Conservation (phyloP, 306 rosid genomes). For the Aeschynomene evenia region DNA sequence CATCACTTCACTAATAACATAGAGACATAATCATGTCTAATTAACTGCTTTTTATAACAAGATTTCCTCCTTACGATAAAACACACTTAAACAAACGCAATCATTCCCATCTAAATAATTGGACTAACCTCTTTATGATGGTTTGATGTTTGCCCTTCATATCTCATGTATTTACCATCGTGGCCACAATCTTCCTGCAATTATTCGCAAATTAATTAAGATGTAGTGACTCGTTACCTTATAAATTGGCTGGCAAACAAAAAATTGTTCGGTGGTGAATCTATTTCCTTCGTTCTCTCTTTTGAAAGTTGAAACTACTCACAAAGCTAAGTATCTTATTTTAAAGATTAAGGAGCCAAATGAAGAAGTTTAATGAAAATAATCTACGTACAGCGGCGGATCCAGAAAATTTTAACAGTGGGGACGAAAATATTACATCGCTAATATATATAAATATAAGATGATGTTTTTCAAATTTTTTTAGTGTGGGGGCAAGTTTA, state of each 20-base stretch:
- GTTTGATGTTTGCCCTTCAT: neutral
- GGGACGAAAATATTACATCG: too few relatives aligned
- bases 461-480: too few relatives aligned
- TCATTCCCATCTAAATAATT: slow-evolving; percentile 18
- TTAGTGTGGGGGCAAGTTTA: too few relatives aligned
- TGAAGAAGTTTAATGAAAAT: neutral
- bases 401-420: too few relatives aligned
- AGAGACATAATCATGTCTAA: slow-evolving; percentile 42
- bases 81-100: slow-evolving; percentile 19
- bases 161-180: neutral
- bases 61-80: neutral
- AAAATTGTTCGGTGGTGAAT: slow-evolving; percentile 23
- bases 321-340: neutral
- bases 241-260: neutral
- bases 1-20: slow-evolving; percentile 35
- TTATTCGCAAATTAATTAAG: slow-evolving; percentile 6
- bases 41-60: slow-evolving; percentile 32
- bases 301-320: neutral
- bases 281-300: slow-evolving; percentile 25
- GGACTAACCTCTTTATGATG: neutral
- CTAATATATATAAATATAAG: too few relatives aligned
- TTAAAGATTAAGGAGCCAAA: neutral
- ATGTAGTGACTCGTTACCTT: slow-evolving; percentile 37
- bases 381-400: too few relatives aligned
- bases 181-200: neutral